Evolutionary conservation across 2,329 filamentous ascomycete genomes (phyloP), one percentile per base, ranked within the genome.

Genomic region (Phyllosticta citriasiana): DNA sequence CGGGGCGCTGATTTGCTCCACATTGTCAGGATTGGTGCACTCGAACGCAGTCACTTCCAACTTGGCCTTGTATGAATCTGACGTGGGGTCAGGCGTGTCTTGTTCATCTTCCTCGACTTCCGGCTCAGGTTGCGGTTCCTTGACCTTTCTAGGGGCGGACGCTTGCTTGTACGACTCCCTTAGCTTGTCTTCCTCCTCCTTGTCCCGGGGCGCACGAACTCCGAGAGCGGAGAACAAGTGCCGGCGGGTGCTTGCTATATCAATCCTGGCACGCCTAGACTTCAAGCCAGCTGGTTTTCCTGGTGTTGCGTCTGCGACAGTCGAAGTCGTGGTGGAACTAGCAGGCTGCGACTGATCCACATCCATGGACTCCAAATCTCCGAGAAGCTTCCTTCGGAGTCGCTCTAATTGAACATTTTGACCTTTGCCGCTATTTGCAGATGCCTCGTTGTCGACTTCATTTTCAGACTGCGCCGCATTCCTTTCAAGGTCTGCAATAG

Each of bases 41-140:
- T 97, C 93, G 0, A 95, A 89, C 24, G 90, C 92, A 25, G 83
- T 82, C 63, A 96, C 84, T 10, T 78, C 81, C 63, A 97, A 86
- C 66, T 85, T 90, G 4, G 83, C 77, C 66, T 84, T 84, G 92
- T 92, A 97, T 24, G 83, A 80, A 30, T 88, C 80, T 0, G 81
- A 75, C 40, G 7, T 47, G 14, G 55, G 58, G 53, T 84, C 79
- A 53, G 82, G 69, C 9, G 66, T 66, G 47, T 70, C 55, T 24
- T 70, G 19, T 3, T 33, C 67, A 25, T 66, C 35, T 8, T 33
- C 63, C n/a, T 64, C 55, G 14, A 5, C 24, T n/a, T 47, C n/a
- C 5, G 40, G 40, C 14, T 47, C 40, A n/a, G 12, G 12, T n/a
- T n/a, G 40, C 16, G 14, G 6, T n/a, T 47, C n/a, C 40, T 47